Percentiles rank a stretch among this genome's conserved stretches.
These are phyloP conservation scores for Acanthamoeba royreba DNA, from an alignment of 208 protist species.

Conservation along the genomic window DNA sequence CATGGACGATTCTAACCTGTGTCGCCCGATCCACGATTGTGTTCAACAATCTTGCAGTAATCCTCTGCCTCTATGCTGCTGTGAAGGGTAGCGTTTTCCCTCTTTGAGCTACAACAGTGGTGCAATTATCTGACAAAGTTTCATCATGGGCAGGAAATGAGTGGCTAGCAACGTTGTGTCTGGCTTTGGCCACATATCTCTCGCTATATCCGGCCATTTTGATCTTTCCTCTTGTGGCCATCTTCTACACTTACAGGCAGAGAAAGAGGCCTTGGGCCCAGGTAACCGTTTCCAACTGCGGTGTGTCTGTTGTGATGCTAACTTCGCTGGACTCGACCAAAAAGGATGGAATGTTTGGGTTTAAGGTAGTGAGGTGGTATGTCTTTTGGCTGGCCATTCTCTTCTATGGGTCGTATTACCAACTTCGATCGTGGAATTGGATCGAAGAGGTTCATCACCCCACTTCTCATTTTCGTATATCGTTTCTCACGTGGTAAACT, in stretches of 20 bases:
- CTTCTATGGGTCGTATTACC: slow-evolving; percentile 12
- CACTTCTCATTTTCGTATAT: no score
- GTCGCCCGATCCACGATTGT: slow-evolving; percentile 36
- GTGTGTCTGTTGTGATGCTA: neutral
- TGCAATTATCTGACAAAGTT: no score
- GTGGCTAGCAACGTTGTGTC: neutral
- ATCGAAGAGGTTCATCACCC: neutral
- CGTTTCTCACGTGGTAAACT: neutral
- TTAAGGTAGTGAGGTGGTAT: neutral
- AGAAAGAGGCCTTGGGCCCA: neutral
- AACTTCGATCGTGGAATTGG: neutral
- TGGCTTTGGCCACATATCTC: slow-evolving; percentile 34
- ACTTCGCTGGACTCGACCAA: neutral
- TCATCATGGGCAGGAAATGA: no score
- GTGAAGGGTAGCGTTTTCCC: neutral
- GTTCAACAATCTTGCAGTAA: slow-evolving; percentile 45
- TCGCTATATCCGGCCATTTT: slow-evolving; percentile 20
- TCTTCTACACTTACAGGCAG: slow-evolving; percentile 8
- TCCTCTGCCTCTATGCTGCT: slow-evolving; percentile 32
- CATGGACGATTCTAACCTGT: slow-evolving; percentile 43
- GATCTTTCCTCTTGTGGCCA: slow-evolving; percentile 15
- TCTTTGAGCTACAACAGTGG: neutral
- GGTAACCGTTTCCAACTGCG: neutral
- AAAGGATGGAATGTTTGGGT: neutral
- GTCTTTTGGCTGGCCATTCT: neutral